Evolutionary conservation across 192 early-diverging fungal species (phyloP), one percentile per base, ranked within the genome.

Genomic region (Lobosporangium transversale): DNA sequence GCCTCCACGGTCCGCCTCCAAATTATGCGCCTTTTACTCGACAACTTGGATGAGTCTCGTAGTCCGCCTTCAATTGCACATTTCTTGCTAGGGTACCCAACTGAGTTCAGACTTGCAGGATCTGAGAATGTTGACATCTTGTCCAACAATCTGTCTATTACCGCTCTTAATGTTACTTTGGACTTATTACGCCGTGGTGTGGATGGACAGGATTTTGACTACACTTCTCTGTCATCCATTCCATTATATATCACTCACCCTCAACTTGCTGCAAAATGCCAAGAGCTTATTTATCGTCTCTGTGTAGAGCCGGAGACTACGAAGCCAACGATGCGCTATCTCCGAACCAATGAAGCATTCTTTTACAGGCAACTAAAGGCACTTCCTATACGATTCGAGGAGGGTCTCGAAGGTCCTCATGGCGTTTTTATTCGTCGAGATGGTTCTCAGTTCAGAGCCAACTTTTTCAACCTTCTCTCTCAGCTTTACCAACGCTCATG

Each of bases 401-500:
- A 29, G 21, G 52, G 65, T 48, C 58, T 67, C 18, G 53, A 60
- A 37, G 71, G 64, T 10, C 47, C 73, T 36, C 54, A 73, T 29
- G 61, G 81, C 2, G 45, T 51, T 2, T 31, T 82, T 4, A 66
- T 29, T 2, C 51, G 66, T 8, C 32, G 58, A 9, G 70, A 82
- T 43, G 49, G 60, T 2, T 62, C 63, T 0, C 20, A 35, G 30
- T 51, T 79, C 44, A 43, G 63, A n/a, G 64, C 48, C 31, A 74
- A 82, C 43, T 68, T 74, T 18, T 58, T 69, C 57, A 74, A 63
- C 40, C 31, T 82, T 31, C 67, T 79, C 58, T 82, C 89, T 14
- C 84, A 87, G 58, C 82, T 99, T 50, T 88, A 96, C 62, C 91
- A 93, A 43, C 90, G 94, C 15, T 87, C 97, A 0, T 99, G 95